These are phyloP conservation scores for Penicillium corylophilum DNA, from an alignment of 2,329 filamentous ascomycete species.

Conservation along the genomic window DNA sequence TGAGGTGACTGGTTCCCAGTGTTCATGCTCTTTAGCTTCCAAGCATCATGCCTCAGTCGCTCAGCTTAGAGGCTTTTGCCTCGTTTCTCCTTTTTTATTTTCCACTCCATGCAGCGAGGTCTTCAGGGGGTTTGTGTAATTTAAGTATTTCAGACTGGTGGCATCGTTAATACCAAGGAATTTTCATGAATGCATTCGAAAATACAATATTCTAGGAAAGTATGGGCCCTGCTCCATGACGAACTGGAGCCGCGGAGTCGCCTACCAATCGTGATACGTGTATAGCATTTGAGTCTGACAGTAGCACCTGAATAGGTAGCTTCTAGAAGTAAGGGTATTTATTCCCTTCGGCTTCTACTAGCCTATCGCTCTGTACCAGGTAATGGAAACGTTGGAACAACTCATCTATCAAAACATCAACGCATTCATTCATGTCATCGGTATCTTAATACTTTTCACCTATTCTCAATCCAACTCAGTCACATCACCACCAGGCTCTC, in stretches of 20 bases:
- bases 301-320: background rate
- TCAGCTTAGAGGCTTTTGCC: conserved; percentile 6
- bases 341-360: background rate
- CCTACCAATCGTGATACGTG: background rate
- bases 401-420: background rate
- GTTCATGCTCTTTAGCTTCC: conserved; percentile 12
- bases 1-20: conserved; percentile 3
- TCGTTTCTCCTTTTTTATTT: conserved; percentile 9
- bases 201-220: background rate
- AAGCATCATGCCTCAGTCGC: conserved; percentile 7
- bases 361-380: background rate
- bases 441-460: background rate
- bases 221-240: background rate
- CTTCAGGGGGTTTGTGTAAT: conserved; percentile 24
- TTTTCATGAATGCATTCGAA: background rate
- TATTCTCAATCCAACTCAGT: conserved; percentile 33
- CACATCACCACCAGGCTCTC: conserved; percentile 53
- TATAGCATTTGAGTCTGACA: background rate
- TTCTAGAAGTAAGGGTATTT: background rate
- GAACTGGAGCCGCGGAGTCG: background rate
- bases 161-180: conserved; percentile 26
- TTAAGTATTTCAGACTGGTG: conserved; percentile 25
- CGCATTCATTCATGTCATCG: conserved; percentile 7
- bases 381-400: background rate
- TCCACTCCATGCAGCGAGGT: conserved; percentile 24